These are phyloP conservation scores for Candida freyschussii DNA, from an alignment of 1,139 yeast species.

Conservation along the genomic window DNA sequence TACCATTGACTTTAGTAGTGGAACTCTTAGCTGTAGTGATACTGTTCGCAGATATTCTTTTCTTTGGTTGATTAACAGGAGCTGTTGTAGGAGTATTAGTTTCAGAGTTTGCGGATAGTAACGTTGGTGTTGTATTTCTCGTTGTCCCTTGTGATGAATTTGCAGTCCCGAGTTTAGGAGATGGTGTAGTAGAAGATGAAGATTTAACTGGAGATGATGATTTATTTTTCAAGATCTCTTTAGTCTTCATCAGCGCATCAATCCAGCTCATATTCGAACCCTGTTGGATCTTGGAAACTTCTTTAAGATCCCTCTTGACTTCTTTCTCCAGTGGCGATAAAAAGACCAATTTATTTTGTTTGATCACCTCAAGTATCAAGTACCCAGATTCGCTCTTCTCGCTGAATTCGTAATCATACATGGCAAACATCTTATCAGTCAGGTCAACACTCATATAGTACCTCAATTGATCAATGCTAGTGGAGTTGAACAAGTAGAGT, in stretches of 20 bases:
- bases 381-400: slow-evolving; percentile 53
- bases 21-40: slow-evolving; percentile 4
- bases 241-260: slow-evolving; percentile 43
- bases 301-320: slow-evolving; percentile 8
- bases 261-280: slow-evolving; percentile 40
- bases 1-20: background rate
- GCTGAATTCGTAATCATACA: slow-evolving; percentile 74
- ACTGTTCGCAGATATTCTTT: background rate
- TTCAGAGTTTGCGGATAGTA: no score
- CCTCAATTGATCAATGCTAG: slow-evolving; percentile 31
- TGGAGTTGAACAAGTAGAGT: slow-evolving; percentile 24
- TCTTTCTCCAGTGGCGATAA: slow-evolving; percentile 30
- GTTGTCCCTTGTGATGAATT: slow-evolving; percentile 3
- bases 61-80: slow-evolving; percentile 1
- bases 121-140: slow-evolving; percentile 3
- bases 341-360: slow-evolving; percentile 56
- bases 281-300: slow-evolving; percentile 23
- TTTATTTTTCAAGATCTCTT: slow-evolving; percentile 32
- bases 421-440: slow-evolving; percentile 60
- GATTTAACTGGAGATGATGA: slow-evolving; percentile 2
- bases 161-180: slow-evolving; percentile 2
- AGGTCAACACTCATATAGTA: slow-evolving; percentile 45
- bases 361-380: slow-evolving; percentile 57
- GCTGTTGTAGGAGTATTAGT: no score
- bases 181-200: slow-evolving; percentile 4